Evolutionary conservation across 2,329 filamentous ascomycete species (phyloP).

Genomic region (Ophiostoma sp.): DNA sequence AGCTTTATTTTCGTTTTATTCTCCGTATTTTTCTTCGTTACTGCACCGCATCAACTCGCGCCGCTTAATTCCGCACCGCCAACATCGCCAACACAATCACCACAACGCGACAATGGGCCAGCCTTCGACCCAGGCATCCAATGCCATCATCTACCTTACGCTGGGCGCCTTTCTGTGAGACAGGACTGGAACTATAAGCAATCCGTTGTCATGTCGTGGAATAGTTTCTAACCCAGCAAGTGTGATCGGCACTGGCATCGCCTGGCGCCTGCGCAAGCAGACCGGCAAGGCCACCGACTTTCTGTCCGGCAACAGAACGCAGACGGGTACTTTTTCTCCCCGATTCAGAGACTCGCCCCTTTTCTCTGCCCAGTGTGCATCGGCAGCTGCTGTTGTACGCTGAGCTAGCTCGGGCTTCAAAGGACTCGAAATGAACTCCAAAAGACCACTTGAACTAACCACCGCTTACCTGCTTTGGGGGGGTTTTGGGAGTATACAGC

Average conservation of each 20-base stretch:
- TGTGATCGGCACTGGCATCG: conserved; percentile 55
- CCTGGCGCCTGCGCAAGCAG: conserved; percentile 57
- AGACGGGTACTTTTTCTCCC: conserved; percentile 57
- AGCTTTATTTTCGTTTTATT: not conserved
- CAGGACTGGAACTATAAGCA: not conserved
- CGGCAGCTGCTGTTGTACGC: not conserved
- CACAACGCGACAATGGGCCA: conserved; percentile 55
- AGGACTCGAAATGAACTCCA: too few species aligned
- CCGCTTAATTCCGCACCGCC: not conserved
- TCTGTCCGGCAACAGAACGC: conserved; percentile 71
- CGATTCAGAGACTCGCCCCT: conserved; percentile 2
- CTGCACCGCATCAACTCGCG: not conserved
- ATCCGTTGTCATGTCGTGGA: not conserved
- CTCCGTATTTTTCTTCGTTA: not conserved
- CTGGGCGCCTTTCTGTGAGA: conserved; percentile 70
- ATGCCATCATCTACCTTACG: conserved; percentile 76
- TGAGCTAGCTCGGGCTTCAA: not conserved
- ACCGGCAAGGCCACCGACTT: conserved; percentile 62
- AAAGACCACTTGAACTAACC: conserved; percentile 16
- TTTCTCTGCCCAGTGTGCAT: not conserved
- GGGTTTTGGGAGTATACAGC: conserved; percentile 44
- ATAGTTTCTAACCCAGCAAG: conserved; percentile 43
- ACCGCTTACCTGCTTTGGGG: conserved; percentile 16
- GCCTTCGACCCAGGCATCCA: conserved; percentile 69
- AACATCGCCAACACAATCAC: not conserved